These are phyloP conservation scores for Apophysomyces sp. DNA, from an alignment of 371 early-diverging fungal genomes.

Conservation along the genomic window DNA sequence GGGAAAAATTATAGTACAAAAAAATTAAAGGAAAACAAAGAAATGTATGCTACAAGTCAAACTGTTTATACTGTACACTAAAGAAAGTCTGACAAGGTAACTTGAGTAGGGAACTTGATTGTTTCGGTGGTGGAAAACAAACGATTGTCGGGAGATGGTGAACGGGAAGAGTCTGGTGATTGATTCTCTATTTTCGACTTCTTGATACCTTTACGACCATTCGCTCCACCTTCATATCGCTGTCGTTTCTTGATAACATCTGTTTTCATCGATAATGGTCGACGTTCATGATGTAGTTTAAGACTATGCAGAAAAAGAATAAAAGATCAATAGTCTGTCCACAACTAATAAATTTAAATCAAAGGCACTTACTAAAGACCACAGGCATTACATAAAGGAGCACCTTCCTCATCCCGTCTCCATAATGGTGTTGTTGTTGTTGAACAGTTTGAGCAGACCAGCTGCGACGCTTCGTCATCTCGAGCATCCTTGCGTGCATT, in stretches of 20 bases:
- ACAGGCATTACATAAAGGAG: conserved; percentile 94
- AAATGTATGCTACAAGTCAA: background rate
- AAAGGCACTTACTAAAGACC: conserved; percentile 79
- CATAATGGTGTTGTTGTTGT: conserved; percentile 94
- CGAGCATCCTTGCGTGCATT: background rate
- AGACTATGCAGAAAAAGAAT: no score
- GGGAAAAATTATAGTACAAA: background rate
- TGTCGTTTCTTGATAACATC: conserved; percentile 83
- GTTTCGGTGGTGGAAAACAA: background rate
- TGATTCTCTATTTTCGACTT: conserved; percentile 7
- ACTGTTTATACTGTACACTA: background rate
- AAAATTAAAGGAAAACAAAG: background rate
- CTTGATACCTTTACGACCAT: conserved; percentile 1
- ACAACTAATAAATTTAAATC: no score
- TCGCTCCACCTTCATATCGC: conserved; percentile 54
- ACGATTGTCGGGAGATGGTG: background rate
- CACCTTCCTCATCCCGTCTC: conserved; percentile 85
- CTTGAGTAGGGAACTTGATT: background rate
- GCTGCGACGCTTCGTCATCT: conserved; percentile 2
- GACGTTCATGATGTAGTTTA: conserved; percentile 81
- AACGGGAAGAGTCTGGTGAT: background rate
- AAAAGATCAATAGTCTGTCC: no score
- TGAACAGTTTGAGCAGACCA: conserved; percentile 82
- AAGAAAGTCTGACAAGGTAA: background rate
- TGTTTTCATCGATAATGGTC: conserved; percentile 77